A percentile compares a stretch with the other conserved stretches of the same genome.
phyloP scores from a whole-genome alignment of 176 grass and related monocot genomes.

The Typha latifolia region DNA sequence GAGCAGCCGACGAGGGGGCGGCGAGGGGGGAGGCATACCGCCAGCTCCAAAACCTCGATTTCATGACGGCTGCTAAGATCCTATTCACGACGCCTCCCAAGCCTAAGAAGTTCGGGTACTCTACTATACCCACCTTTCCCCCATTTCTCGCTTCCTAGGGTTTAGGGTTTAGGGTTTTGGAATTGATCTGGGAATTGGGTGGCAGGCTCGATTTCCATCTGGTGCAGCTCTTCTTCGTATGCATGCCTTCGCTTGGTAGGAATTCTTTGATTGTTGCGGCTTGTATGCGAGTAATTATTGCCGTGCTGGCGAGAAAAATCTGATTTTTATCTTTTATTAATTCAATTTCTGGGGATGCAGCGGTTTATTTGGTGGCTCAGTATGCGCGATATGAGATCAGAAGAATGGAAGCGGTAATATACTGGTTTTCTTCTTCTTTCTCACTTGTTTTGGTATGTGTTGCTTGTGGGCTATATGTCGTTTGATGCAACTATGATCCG shows the following conservation, averaged over 20 bases:
- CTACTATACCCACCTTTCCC: not conserved
- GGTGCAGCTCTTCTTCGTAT: slow-evolving; percentile 92
- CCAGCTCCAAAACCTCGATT: slow-evolving; percentile 38
- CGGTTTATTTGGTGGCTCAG: slow-evolving; percentile 74
- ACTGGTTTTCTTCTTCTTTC: slow-evolving; percentile 9
- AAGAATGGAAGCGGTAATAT: slow-evolving; percentile 86
- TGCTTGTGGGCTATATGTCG: not conserved
- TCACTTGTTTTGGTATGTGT: not conserved
- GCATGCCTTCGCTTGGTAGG: slow-evolving; percentile 85
- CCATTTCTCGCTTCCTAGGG: not conserved
- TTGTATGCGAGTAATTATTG: not conserved
- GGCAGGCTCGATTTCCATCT: slow-evolving; percentile 89
- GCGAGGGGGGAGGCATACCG: slow-evolving; percentile 33
- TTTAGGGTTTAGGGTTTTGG: not conserved
- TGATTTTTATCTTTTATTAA: slow-evolving; percentile 2
- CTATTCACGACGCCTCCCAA: slow-evolving; percentile 38
- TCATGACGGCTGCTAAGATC: slow-evolving; percentile 46
- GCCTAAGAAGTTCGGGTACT: slow-evolving; percentile 43
- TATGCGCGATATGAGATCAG: slow-evolving; percentile 76
- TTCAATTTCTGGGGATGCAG: slow-evolving; percentile 33
- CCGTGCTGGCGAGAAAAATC: slow-evolving; percentile 7
- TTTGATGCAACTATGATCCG: slow-evolving; percentile 1
- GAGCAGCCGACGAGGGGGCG: slow-evolving; percentile 16
- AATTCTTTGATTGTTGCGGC: not conserved
- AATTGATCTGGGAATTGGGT: slow-evolving; percentile 10